Base-by-base conservation (phyloP, 192 early-diverging fungal genomes). In the Coemansia sp. region DNA sequence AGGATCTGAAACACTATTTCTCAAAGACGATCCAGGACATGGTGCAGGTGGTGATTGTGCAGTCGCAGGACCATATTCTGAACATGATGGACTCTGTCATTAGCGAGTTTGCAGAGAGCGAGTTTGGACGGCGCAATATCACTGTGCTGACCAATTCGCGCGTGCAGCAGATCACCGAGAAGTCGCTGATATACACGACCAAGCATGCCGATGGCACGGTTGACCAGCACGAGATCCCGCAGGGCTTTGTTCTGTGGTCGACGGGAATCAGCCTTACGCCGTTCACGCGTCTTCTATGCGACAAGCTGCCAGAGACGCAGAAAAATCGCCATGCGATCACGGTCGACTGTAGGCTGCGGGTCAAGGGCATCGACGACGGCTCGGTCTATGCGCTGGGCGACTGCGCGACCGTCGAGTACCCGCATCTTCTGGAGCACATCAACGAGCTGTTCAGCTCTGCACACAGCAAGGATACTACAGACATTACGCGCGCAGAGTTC, bases 311-410 rank as follows among this genome's bases (percentile, higher is more conserved):
- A 3, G 60, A 60, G 9, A 27, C 51, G 23, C 79, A 82, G 64
- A 58, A 50, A 27, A 76, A 76, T 59, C 45, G 53, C 55, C 86
- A 65, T 35, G 78, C 89, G 16, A 79, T 90, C 23, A 58, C 91
- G 24, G 90, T 88, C 6, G 91, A 96, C 72, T 73, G 72, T 22
- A 76, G 84, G 32, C 71, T 93, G 65, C 80, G 90, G 23, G 87
- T 96, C 3, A 67, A 91, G 67, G 83, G 85, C 42, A 69, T 87
- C 0, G 70, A 83, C 3, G 83, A 87, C 29, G 78, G 86, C 46
- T 75, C 75, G 25, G 86, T 91, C 1, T 94, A 87, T 77, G 91
- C 91, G 0, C 69, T 93, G 23, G 95, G 95, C 45, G 95, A 98
- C 76, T 95, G 93, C 62, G 92, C 93, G 3, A 88, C 92, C 46